A percentile compares a stretch with the other conserved stretches of the same genome.
phyloP scores from a whole-genome alignment of 495 filamentous ascomycete species.

The Symbiotaphrina buchneri region DNA sequence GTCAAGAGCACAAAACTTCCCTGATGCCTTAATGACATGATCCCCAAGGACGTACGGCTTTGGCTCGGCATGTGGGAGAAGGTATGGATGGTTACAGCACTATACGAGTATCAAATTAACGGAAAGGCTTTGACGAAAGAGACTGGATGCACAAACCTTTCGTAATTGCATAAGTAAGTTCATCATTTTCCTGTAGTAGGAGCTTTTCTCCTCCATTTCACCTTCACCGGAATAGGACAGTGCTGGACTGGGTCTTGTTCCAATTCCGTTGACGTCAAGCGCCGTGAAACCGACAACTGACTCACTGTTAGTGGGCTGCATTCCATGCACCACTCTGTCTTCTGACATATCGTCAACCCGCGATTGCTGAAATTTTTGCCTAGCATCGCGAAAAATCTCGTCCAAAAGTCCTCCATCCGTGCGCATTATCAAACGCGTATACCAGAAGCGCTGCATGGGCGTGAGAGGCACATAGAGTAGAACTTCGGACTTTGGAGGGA shows the following conservation, averaged over 20 bases:
- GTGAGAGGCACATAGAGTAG: slow-evolving; percentile 36
- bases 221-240: too few relatives aligned
- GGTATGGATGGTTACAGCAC: slow-evolving; percentile 40
- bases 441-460: slow-evolving; percentile 39
- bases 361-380: slow-evolving; percentile 21
- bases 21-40: slow-evolving; percentile 31
- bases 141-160: slow-evolving; percentile 16
- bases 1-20: slow-evolving; percentile 40
- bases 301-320: too few relatives aligned
- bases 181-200: slow-evolving; percentile 30
- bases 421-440: slow-evolving; percentile 33
- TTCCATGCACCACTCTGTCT: slow-evolving; percentile 8
- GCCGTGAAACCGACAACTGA: too few relatives aligned
- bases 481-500: slow-evolving; percentile 37
- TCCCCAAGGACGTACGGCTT: slow-evolving; percentile 24
- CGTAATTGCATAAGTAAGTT: slow-evolving; percentile 42
- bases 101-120: slow-evolving; percentile 5
- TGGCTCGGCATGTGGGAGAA: slow-evolving; percentile 26
- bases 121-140: not conserved
- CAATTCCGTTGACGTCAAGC: too few relatives aligned
- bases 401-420: slow-evolving; percentile 26
- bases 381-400: slow-evolving; percentile 25
- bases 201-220: slow-evolving; percentile 15
- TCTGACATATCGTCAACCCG: slow-evolving; percentile 12
- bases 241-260: too few relatives aligned